Evolutionary conservation across 169 alveolate species (phyloP).

Genomic region (Plasmodium berghei): DNA sequence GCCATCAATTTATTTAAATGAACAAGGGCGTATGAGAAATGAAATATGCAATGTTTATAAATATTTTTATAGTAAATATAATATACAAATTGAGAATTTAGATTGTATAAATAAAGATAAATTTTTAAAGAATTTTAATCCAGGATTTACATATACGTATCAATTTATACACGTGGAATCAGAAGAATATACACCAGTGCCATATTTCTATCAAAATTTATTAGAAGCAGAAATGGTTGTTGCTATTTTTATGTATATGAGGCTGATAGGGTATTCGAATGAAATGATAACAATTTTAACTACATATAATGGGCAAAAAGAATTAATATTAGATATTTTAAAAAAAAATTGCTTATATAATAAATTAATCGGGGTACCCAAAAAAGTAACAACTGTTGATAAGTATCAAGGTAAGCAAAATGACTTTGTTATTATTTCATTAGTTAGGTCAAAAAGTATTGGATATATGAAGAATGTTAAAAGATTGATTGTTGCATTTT

Average conservation of each 20-base stretch:
- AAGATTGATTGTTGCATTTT: constrained; percentile 94
- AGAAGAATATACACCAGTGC: constrained; percentile 91
- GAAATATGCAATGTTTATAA: constrained; percentile 90
- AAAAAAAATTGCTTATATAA: constrained; percentile 87
- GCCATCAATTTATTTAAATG: constrained; percentile 87
- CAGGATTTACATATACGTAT: constrained; percentile 83
- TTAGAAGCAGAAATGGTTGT: constrained; percentile 95
- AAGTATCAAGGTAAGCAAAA: constrained; percentile 94
- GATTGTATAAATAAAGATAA: constrained; percentile 49
- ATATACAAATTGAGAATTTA: constrained; percentile 55
- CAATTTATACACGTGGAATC: constrained; percentile 91
- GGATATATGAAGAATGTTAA: constrained; percentile 94
- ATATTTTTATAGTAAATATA: constrained; percentile 87
- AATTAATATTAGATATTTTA: constrained; percentile 88
- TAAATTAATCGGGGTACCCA: constrained; percentile 85
- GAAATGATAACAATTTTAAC: constrained; percentile 89
- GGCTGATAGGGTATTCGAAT: constrained; percentile 91
- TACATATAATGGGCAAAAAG: constrained; percentile 95
- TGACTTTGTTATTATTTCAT: constrained; percentile 91
- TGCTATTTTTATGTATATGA: constrained; percentile 93
- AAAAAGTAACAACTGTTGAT: constrained; percentile 90
- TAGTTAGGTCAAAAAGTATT: constrained; percentile 92
- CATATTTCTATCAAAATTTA: constrained; percentile 93
- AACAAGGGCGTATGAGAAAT: constrained; percentile 93
- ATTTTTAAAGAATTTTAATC: constrained; percentile 55